Base-by-base conservation (phyloP, 768 basidiomycete genomes). In the Russula sp. region DNA sequence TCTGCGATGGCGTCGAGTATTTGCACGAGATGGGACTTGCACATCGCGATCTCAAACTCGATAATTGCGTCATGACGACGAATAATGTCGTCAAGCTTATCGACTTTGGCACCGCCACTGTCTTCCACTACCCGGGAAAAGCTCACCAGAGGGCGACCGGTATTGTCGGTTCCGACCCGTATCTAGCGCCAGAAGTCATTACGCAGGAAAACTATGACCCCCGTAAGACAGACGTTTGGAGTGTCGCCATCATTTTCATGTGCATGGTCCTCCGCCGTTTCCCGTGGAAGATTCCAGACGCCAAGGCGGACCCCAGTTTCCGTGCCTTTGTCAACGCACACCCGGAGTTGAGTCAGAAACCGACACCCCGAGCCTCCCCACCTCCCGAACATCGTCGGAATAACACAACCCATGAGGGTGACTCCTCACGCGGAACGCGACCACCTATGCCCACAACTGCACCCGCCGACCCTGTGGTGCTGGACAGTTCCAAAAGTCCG, bases 21-120 rank as follows among this genome's bases (percentile, higher is more conserved):
- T 86, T 99, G 52, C 97, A 99, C 75, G 88, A 91, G 66, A 86
- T 98, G 78, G 97, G 97, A 32, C 87, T 98, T 54, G 97, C 97
- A 6, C 97, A 99, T 71, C 91, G 97, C 48, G 97, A 99, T 74
- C 85, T 99, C 76, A 99, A 99, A 75, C 88, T 99, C 63, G 97
- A 99, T 78, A 99, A 99, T 73, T 98, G 97, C 74, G 97, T 99
- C 77, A 97, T 99, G 92, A 96, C 90, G n/a, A 78, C 78, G 3
- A 81, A 88, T 70, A 93, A 98, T 71, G 83, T 97, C 67, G 92
- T 99, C 78, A 99, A 99, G 73, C 83, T 99, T 67, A 99, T 99
- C 76, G 97, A 99, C 75, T 99, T 99, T 76, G 97, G 97, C 56
- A 99, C 97, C 6, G 97, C 97, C n/a, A 94, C 94, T 65, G 95